These are phyloP conservation scores for Iberis pinnata DNA, from an alignment of 345 rosid genomes.

Conservation along the genomic window DNA sequence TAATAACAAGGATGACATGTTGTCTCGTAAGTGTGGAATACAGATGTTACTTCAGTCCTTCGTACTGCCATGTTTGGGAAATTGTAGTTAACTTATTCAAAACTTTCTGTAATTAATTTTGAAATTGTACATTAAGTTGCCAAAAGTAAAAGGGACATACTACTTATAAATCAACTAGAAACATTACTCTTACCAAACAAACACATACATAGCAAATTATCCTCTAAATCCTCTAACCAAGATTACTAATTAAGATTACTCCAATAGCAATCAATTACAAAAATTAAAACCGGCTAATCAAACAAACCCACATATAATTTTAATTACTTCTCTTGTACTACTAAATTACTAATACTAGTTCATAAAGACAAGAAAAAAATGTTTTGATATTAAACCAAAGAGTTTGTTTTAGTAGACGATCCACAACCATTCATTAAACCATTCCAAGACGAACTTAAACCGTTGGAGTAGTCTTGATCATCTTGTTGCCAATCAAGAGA, in stretches of 20 bases:
- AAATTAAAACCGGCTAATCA: neutral
- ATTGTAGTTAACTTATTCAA: too few species aligned
- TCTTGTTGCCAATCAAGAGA: constrained; percentile 88
- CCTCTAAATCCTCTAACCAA: constrained; percentile 3
- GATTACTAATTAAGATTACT: too few species aligned
- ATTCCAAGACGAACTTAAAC: constrained; percentile 32
- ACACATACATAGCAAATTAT: constrained; percentile 19
- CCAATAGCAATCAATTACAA: too few species aligned
- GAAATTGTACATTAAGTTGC: too few species aligned
- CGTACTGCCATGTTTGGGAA: too few species aligned
- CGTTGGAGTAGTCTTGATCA: constrained; percentile 49
- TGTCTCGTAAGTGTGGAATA: too few species aligned
- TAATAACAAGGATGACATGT: too few species aligned
- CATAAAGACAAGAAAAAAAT: too few species aligned
- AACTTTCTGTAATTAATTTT: too few species aligned
- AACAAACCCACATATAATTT: constrained; percentile 19
- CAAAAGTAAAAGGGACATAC: neutral
- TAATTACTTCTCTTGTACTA: constrained; percentile 9
- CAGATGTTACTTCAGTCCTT: too few species aligned
- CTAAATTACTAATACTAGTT: too few species aligned
- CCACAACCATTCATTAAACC: constrained; percentile 31
- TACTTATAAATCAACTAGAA: constrained; percentile 17
- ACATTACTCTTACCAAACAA: constrained; percentile 23
- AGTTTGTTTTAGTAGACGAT: constrained; percentile 28
- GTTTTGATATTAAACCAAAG: constrained; percentile 20